Evolutionary conservation across 345 rosid genomes (phyloP).

Genomic region (Geranium rotundifolium): DNA sequence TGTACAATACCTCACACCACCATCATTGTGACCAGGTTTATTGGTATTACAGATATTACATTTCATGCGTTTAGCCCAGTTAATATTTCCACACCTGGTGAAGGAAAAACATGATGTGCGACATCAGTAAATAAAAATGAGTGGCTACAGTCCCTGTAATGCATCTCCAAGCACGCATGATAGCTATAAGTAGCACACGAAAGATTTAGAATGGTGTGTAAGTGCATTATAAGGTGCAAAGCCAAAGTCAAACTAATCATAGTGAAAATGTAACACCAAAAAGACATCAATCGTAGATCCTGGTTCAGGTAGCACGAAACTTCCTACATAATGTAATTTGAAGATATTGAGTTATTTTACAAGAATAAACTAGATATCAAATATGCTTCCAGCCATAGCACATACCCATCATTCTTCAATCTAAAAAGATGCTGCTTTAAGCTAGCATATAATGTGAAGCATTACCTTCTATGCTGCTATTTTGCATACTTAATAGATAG

Average conservation of each 20-base stretch:
- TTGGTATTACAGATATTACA: constrained; percentile 97
- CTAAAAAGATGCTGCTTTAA: no score
- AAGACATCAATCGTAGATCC: background rate
- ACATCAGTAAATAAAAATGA: background rate
- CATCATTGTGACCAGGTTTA: constrained; percentile 90
- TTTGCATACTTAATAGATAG: no score
- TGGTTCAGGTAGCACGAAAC: background rate
- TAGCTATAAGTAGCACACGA: background rate
- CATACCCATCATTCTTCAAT: no score
- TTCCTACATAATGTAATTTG: background rate
- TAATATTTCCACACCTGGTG: constrained; percentile 90
- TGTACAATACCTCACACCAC: constrained; percentile 72
- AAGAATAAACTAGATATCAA: no score
- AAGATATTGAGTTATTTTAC: no score
- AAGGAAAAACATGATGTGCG: background rate
- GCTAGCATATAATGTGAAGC: no score
- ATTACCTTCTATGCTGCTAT: background rate
- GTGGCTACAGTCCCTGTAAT: background rate
- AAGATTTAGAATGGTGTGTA: background rate
- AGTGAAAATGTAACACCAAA: background rate
- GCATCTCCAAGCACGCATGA: background rate
- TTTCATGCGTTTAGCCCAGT: constrained; percentile 93
- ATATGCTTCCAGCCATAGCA: no score
- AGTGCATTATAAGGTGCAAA: background rate
- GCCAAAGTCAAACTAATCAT: background rate